Base-by-base conservation (phyloP, 805 yeast species). In the Brettanomyces anomalus region DNA sequence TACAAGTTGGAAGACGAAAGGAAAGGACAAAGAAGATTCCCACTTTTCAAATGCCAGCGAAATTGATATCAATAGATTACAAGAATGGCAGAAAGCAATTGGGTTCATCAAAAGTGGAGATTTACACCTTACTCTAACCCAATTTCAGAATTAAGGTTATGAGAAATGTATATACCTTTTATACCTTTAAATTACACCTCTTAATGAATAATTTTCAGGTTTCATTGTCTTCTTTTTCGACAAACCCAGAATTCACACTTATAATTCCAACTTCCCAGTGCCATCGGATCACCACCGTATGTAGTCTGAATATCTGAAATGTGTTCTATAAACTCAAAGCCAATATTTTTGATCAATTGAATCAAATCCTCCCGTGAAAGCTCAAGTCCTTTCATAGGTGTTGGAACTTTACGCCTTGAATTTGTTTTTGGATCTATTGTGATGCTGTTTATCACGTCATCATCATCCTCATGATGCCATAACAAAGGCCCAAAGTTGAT, bases 201-300 rank as follows among this genome's bases (percentile, higher is more conserved):
- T n/a, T n/a, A n/a, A n/a, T n/a, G 6, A 10, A 11, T 4, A 15
- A 19, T 15, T 26, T 32, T 19, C 18, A 19, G 37, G 21, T 40
- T 42, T 24, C 15, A 10, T 7, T 16, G 1, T 43, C 37, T 38
- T 16, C 37, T 46, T 51, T 66, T 72, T 33, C 49, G 56, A 44
- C 81, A 80, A 2, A 81, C 76, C 88, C 88, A 83, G 52, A 64
- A 83, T 46, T 79, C 84, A 52, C 88, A 80, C 19, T 72, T 63
- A 52, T 81, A 83, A 4, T 57, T 57, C 67, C 72, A 81, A 1
- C 69, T 65, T 0, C 83, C 82, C 51, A 80, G 59, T 1, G 77
- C 58, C 41, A 60, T 54, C 0, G 54, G 51, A 50, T 79, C 84
- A 2, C 70, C 62, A 14, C 81, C 71, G 53, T 84, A 84, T 0